Base-by-base conservation (phyloP, 1,284 basidiomycete species). In the Lentinula novae-zelandiae region DNA sequence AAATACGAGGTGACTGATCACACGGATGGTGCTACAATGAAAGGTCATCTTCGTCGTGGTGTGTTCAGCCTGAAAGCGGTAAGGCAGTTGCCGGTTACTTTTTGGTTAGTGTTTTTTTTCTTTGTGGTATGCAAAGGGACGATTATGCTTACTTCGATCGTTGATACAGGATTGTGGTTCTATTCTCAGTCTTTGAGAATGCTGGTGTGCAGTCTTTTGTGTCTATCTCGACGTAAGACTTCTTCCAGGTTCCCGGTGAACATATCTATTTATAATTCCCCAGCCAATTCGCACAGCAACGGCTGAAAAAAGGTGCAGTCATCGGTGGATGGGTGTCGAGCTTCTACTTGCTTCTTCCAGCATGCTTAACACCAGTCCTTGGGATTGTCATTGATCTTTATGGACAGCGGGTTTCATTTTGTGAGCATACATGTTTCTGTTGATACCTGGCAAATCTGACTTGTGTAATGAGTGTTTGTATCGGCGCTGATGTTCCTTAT, bases 311-410 rank as follows among this genome's bases (percentile, higher is more conserved):
- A 66, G 77, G 77, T 46, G 77, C 78, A n/a, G 75, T 79, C 57
- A 73, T 79, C 46, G 76, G 76, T 15, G 77, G 78, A 61, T 79
- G 78, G 78, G 78, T 78, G n/a, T 77, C 77, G 5, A 78, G 76
- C 64, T 76, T 79, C 68, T 79, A 78, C 67, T 68, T 79, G 44
- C 69, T 79, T 39, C 72, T 79, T 2, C 78, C 78, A 0, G 74
- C 75, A 7, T 74, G 74, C 59, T 65, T 78, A 63, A 78, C 77
- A 1, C 78, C 78, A 27, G 76, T 79, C 68, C 61, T 78, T 53
- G 77, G 78, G 15, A 72, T 78, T 59, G 77, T 76, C 64, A 76
- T 79, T 59, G 78, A 79, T 67, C 65, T 72, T 6, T 76, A 71
- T 60, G 78, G 78, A 5, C 73, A 78, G 60, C 73, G 78, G 38